Evolutionary conservation across 2,329 filamentous ascomycete species (phyloP).

Genomic region (Akanthomyces uredinophilus): DNA sequence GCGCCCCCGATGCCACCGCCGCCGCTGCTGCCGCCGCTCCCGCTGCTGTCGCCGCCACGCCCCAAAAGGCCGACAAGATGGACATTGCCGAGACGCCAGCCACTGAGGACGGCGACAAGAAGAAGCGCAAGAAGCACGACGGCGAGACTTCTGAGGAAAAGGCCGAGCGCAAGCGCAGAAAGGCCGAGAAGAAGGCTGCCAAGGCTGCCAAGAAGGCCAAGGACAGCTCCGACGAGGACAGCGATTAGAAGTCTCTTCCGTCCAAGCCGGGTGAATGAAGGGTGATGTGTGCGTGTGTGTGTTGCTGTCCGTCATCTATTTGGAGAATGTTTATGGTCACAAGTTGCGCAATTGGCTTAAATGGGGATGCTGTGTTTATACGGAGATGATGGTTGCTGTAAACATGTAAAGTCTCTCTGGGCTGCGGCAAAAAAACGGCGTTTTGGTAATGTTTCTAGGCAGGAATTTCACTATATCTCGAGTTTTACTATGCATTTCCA

Average conservation of each 20-base stretch:
- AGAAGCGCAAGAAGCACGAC: slow-evolving; percentile 76
- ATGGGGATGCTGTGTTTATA: not conserved
- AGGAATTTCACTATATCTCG: slow-evolving; percentile 10
- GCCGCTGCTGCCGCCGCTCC: slow-evolving; percentile 40
- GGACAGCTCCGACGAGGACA: slow-evolving; percentile 48
- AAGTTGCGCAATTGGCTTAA: not conserved
- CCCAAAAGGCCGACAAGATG: slow-evolving; percentile 34
- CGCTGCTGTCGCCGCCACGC: slow-evolving; percentile 34
- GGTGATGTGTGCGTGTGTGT: slow-evolving; percentile 17
- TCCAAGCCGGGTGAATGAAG: not conserved
- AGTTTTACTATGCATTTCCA: not conserved
- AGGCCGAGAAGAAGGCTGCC: slow-evolving; percentile 55
- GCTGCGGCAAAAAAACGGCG: slow-evolving; percentile 12
- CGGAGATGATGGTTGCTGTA: slow-evolving; percentile 12
- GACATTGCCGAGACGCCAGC: slow-evolving; percentile 33
- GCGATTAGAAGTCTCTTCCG: slow-evolving; percentile 35
- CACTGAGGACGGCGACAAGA: slow-evolving; percentile 52
- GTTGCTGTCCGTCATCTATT: not conserved
- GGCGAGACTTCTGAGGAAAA: slow-evolving; percentile 68
- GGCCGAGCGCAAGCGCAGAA: slow-evolving; percentile 55
- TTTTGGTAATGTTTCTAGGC: slow-evolving; percentile 14
- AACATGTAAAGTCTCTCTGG: slow-evolving; percentile 7
- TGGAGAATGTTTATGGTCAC: not conserved
- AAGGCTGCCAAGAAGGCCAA: slow-evolving; percentile 51
- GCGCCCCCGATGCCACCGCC: slow-evolving; percentile 45